Base-by-base conservation (phyloP, 2,329 filamentous ascomycete genomes). In the Biscogniauxia marginata region DNA sequence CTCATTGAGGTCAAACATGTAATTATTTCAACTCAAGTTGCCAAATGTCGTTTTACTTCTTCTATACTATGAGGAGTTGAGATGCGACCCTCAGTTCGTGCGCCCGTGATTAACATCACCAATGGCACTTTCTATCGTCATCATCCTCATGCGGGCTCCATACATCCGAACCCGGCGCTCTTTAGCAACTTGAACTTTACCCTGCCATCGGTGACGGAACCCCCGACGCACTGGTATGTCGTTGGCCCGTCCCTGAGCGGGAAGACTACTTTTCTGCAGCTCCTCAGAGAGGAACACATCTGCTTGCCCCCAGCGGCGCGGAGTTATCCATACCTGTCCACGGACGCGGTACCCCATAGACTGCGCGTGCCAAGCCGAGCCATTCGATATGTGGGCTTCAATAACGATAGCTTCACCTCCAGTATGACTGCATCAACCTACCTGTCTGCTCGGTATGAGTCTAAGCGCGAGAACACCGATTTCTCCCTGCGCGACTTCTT, bases 331-430 rank as follows among this genome's bases (percentile, higher is more conserved):
- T 90, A 89, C 69, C 81, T 98, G 2, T 82, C 87, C 13, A 84
- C 82, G 2, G 80, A 84, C 49, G 79, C 81, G 5, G 80, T 91
- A 6, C 75, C 82, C 2, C 64, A 75, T 20, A 75, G 78, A 2
- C 72, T 90, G 49, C 80, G 83, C 46, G 82, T 78, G 52, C 84
- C 89, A 0, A 78, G 79, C 11, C 80, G 80, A 62, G 91, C 91
- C 0, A 88, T 99, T 56, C 87, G 88, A 64, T 93, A 96, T 77
- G 92, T 98, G 8, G 93, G 95, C 0, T 98, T 98, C 68, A 90
- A 91, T 67, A 86, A 85, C 2, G 89, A 93, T 64, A 81, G 85
- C 22, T 80, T 81, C 5, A 75, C 79, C 49, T 75, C 83, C 13
- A 76, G 77, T n/a, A 79, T 79, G 5, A 80, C 82, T 0, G 79